Base-by-base conservation (phyloP, 345 rosid species). In the Fremontodendron californicum region DNA sequence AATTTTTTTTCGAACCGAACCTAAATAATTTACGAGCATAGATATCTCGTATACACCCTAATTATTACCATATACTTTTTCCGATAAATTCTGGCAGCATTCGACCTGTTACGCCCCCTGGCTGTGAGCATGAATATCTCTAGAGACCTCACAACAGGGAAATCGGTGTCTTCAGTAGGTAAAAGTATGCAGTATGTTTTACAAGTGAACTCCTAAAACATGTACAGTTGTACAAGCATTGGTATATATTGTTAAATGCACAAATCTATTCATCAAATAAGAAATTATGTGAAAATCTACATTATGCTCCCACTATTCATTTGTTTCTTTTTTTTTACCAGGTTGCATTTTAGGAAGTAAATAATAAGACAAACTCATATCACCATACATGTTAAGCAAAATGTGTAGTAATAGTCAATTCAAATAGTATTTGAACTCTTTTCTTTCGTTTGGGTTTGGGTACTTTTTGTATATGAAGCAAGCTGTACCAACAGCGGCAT, bases 41-140 rank as follows among this genome's bases (percentile, higher is more conserved):
- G n/a, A n/a, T n/a, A n/a, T n/a, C n/a, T n/a, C n/a, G n/a, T n/a
- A n/a, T n/a, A n/a, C n/a, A n/a, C n/a, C n/a, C n/a, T n/a, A n/a
- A n/a, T 1, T 94, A 93, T 85, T 95, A 90, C 89, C 84, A 73
- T 74, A 83, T 87, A 6, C 88, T 95, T 37, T 95, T 95, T 31
- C 98, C 99, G 0, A 80, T 93, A 39, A 95, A 95, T 79, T 97
- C 99, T 2, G 93, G 97, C 57, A 75, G 90, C 66, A 93, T 95
- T 55, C 81, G 84, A 71, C 97, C 98, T 0, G 85, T 85, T 15
- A 77, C 78, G 75, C 93, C 97, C 35, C 78, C 83, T 0, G 88
- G 81, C 25, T 87, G 88, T 3, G 92, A 86, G 62, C 84, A 84
- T 67, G 86, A 83, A 21, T 71, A 55, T 40, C 90, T 90, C 35